phyloP scores from a whole-genome alignment of 768 basidiomycete species.

The Gloeopeniophorella convolvens region DNA sequence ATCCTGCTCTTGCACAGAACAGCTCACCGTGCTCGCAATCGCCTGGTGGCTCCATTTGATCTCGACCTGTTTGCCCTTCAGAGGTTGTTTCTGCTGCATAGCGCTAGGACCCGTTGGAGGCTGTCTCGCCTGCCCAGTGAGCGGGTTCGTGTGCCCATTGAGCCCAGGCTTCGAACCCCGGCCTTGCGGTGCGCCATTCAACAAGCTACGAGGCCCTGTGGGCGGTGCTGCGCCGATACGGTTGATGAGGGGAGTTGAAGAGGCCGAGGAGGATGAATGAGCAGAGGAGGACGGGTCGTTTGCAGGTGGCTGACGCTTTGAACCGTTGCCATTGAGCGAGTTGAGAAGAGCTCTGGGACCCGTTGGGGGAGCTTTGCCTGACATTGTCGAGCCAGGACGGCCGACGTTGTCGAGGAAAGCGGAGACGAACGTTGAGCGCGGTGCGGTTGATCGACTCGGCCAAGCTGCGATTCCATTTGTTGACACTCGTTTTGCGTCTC shows the following conservation, averaged over 20 bases:
- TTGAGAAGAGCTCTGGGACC: conserved; percentile 66
- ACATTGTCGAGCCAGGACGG: conserved; percentile 40
- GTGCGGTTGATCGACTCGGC: conserved; percentile 5
- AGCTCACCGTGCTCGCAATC: conserved; percentile 30
- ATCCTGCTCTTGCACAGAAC: too few relatives aligned
- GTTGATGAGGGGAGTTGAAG: conserved; percentile 28
- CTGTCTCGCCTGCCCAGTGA: conserved; percentile 24
- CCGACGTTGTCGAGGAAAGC: conserved; percentile 15
- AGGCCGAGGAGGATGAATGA: conserved; percentile 27
- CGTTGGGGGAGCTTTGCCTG: conserved; percentile 70
- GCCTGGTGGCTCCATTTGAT: conserved; percentile 27
- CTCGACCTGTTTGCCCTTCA: conserved; percentile 41
- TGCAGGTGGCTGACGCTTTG: conserved; percentile 19
- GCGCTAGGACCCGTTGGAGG: conserved; percentile 30
- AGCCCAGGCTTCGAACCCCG: conserved; percentile 36
- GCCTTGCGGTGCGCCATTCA: conserved; percentile 29
- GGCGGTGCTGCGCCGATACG: conserved; percentile 52
- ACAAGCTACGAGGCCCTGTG: conserved; percentile 59
- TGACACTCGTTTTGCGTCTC: conserved; percentile 16
- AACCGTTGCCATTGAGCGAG: conserved; percentile 29
- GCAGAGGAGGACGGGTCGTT: conserved; percentile 14
- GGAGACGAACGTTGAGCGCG: conserved; percentile 8
- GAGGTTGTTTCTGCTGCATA: conserved; percentile 25
- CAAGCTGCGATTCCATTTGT: conserved; percentile 5
- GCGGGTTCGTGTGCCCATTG: conserved; percentile 36